Base-by-base conservation (phyloP, 2,329 filamentous ascomycete species). In the Aspergillus nomiae region DNA sequence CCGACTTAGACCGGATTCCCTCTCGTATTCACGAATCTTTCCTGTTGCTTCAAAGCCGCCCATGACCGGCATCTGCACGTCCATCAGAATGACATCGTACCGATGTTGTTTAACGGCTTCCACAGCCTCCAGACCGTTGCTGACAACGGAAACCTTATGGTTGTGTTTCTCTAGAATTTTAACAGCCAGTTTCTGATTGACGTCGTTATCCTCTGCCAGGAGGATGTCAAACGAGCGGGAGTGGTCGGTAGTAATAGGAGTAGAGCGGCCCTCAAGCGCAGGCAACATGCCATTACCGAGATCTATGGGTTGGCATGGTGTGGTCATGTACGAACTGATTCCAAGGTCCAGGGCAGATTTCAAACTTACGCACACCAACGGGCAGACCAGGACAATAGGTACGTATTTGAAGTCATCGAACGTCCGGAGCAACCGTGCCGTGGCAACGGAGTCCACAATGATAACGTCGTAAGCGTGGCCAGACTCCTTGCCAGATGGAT, bases 1-100 rank as follows among this genome's bases (percentile, higher is more conserved):
- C 58, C 94, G 87, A 62, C 92, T 89, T 38, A 92, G 86, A 60
- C 89, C 90, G 69, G 92, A 87, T 67, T 89, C 91, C 64, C 90
- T 89, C 78, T 99, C 95, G 77, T 94, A 98, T 77, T 97, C 93
- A 72, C 95, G 89, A 69, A 99, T 99, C 83, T 97, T 97, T 69
- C 89, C 92, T 5, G 95, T 99, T 16, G 95, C 94, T 80, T 99
- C 95, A 75, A 99, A 98, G 51, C 95, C 95, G 75, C 95, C 95
- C 94, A 98, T 98, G 73, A 98, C 91, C n/a, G 95, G 95, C 95
- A 99, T 99, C 77, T 98, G 95, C 21, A 99, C 95, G 75, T 99
- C 95, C 95, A 99, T 99, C 56, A 99, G 85, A 67, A 99, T 95
- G 65, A 97, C 92, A 77, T 99, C 95, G 76, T 96, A 99, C 75